Conservation (phyloP, 495 filamentous ascomycete species). For the Hypoxylon intermedium region DNA sequence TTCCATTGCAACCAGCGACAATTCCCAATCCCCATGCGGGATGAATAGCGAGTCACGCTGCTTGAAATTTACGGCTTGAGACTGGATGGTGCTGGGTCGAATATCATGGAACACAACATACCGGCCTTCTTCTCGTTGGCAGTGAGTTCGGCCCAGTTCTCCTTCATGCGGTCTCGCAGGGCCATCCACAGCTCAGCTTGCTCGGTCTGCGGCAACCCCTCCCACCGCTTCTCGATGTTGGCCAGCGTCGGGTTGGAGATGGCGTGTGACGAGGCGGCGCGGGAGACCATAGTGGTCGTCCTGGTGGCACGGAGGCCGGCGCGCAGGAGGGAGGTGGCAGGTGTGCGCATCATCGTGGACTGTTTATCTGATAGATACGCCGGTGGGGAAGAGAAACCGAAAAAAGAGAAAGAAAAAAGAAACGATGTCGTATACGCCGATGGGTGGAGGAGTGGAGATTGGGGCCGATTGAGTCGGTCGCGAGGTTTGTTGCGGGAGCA, state of each 20-base stretch:
- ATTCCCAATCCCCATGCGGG: slow-evolving; percentile 3
- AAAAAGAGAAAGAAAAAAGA: slow-evolving; percentile 2
- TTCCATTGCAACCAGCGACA: background rate
- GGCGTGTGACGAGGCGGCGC: slow-evolving; percentile 78
- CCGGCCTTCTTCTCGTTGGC: slow-evolving; percentile 97
- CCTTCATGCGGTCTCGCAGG: slow-evolving; percentile 97
- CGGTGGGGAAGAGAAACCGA: too few species aligned
- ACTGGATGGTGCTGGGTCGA: background rate
- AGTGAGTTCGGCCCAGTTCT: slow-evolving; percentile 92
- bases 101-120: slow-evolving; percentile 61
- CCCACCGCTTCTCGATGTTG: slow-evolving; percentile 99
- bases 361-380: slow-evolving; percentile 1
- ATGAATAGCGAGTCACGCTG: background rate
- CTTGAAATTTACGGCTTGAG: background rate
- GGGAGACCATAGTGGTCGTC: slow-evolving; percentile 56
- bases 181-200: slow-evolving; percentile 99
- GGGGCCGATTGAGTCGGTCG: slow-evolving; percentile 50
- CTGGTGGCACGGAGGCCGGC: slow-evolving; percentile 52
- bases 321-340: slow-evolving; percentile 49
- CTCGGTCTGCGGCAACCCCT: slow-evolving; percentile 94
- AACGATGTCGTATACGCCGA: slow-evolving; percentile 26
- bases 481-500: background rate
- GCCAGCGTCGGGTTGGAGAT: slow-evolving; percentile 97
- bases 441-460: slow-evolving; percentile 50
- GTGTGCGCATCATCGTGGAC: slow-evolving; percentile 51